Evolutionary conservation across 1,284 basidiomycete species (phyloP).

Genomic region (Hymenochaete sp.): DNA sequence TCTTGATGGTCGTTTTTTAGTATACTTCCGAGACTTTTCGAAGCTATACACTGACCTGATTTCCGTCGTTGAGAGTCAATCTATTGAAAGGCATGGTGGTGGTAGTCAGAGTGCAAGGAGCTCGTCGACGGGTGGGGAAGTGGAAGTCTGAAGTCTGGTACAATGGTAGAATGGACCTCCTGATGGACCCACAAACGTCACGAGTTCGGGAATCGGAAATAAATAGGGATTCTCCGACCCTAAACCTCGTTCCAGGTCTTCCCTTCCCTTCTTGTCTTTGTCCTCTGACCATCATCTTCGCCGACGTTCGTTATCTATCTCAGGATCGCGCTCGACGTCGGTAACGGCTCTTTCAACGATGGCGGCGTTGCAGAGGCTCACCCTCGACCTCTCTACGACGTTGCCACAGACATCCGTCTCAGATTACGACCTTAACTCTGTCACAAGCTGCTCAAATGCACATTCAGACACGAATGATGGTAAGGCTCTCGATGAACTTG

Average conservation of each 20-base stretch:
- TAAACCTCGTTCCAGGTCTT: background rate
- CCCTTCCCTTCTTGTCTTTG: background rate
- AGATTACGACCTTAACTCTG: no score
- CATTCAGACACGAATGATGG: no score
- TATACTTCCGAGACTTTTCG: background rate
- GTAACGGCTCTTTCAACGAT: background rate
- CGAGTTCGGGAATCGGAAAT: background rate
- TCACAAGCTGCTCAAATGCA: no score
- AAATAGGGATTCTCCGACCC: background rate
- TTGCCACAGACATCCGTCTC: no score
- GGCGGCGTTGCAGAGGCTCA: background rate
- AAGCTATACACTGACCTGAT: slow-evolving; percentile 26
- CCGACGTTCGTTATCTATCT: background rate
- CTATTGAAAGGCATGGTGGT: slow-evolving; percentile 40
- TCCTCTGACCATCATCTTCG: background rate
- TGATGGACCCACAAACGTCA: background rate
- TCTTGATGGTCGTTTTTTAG: slow-evolving; percentile 26
- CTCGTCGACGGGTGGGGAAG: background rate
- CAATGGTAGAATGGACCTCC: background rate
- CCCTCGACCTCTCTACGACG: no score
- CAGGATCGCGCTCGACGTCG: background rate
- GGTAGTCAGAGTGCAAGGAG: background rate
- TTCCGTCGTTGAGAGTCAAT: slow-evolving; percentile 43
- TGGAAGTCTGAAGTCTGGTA: background rate
- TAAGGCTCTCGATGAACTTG: no score